Conservation (phyloP, 1,284 basidiomycete species). For the Boletus hoseneyae region DNA sequence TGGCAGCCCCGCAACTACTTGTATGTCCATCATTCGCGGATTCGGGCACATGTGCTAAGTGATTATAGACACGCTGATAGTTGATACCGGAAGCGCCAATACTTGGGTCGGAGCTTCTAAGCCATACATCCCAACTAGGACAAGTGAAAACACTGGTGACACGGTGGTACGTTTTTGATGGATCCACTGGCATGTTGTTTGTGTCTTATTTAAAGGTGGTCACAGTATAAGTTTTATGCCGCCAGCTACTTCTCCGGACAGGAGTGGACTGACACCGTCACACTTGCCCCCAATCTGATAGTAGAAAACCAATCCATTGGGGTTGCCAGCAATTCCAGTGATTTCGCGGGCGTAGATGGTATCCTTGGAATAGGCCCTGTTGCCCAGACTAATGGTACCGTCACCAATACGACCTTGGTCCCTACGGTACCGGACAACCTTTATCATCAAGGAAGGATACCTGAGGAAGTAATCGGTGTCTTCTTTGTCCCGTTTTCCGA, state of each 20-base stretch:
- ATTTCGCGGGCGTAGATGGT: slow-evolving; percentile 49
- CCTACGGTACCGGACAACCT: slow-evolving; percentile 45
- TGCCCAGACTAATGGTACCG: slow-evolving; percentile 43
- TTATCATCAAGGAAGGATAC: slow-evolving; percentile 41
- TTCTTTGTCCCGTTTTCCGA: slow-evolving; percentile 42
- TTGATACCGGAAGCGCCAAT: slow-evolving; percentile 32
- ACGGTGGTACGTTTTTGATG: slow-evolving; percentile 30
- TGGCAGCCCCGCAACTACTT: slow-evolving; percentile 39
- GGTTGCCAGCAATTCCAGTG: slow-evolving; percentile 40
- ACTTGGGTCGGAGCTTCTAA: slow-evolving; percentile 36
- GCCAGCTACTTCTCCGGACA: slow-evolving; percentile 49
- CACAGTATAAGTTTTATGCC: slow-evolving; percentile 37
- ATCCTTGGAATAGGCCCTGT: slow-evolving; percentile 55
- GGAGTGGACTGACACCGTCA: slow-evolving; percentile 48
- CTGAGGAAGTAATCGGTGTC: slow-evolving; percentile 44
- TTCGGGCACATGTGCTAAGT: neutral
- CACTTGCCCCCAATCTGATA: slow-evolving; percentile 40
- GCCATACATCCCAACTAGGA: slow-evolving; percentile 38
- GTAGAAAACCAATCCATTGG: slow-evolving; percentile 51
- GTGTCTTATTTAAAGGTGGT: neutral
- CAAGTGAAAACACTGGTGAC: slow-evolving; percentile 42
- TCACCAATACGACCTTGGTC: slow-evolving; percentile 23
- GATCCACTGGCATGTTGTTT: neutral
- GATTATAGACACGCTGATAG: slow-evolving; percentile 18
- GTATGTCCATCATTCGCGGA: slow-evolving; percentile 25